These are phyloP conservation scores for Pseudogymnoascus sp. DNA, from an alignment of 2,329 filamentous ascomycete species.

Conservation along the genomic window DNA sequence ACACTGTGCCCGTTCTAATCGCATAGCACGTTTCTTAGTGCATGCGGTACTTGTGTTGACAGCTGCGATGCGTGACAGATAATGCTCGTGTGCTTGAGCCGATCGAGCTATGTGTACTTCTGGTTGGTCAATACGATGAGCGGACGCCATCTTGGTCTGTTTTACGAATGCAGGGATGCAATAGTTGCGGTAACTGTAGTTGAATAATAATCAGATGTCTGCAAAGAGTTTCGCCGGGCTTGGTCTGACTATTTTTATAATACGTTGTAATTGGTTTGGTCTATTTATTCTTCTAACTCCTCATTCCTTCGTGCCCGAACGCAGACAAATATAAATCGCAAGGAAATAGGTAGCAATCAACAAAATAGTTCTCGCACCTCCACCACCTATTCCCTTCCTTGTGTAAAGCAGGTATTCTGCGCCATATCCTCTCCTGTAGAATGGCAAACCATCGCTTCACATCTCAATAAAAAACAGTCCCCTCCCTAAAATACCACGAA, in stretches of 20 bases:
- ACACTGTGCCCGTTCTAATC: background rate
- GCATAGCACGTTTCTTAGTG: background rate
- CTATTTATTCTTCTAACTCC: background rate
- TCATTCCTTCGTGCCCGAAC: background rate
- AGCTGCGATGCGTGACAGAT: background rate
- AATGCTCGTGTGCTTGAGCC: background rate
- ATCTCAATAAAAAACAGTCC: background rate
- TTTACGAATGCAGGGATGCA: background rate
- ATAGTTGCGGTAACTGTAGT: too few relatives aligned
- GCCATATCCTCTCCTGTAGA: background rate
- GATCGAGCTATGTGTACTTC: background rate
- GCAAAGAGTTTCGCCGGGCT: background rate
- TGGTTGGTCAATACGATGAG: background rate
- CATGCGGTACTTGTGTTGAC: background rate
- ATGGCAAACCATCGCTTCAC: background rate
- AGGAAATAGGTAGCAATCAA: background rate
- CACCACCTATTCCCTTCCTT: background rate
- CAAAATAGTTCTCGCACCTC: background rate
- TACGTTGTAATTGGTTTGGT: background rate
- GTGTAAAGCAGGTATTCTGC: background rate
- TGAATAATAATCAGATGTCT: too few relatives aligned
- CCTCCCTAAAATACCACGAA: background rate
- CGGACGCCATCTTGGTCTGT: background rate
- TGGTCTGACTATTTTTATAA: background rate
- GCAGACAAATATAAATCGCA: background rate